These are phyloP conservation scores for Sarocladium strictum DNA, from an alignment of 2,329 filamentous ascomycete species.

Conservation along the genomic window DNA sequence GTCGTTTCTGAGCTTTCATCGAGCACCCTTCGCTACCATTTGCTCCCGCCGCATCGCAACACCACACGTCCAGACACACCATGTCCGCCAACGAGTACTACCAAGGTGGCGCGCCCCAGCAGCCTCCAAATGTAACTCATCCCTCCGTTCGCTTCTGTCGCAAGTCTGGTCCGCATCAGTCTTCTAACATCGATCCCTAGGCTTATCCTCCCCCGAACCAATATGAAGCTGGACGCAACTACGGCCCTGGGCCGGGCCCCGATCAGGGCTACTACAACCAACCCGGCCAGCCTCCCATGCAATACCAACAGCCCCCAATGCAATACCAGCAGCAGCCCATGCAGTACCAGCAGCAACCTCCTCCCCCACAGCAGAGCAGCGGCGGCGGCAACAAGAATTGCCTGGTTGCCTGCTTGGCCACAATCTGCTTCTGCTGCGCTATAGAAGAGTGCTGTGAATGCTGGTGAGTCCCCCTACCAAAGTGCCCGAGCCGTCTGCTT, in stretches of 20 bases:
- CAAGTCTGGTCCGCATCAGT: no score
- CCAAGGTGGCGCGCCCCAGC: conserved; percentile 29
- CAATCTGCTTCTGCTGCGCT: conserved; percentile 45
- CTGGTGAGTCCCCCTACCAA: conserved; percentile 33
- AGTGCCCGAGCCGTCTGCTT: not conserved
- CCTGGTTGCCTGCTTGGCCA: conserved; percentile 40
- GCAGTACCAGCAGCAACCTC: conserved; percentile 36
- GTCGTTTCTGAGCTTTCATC: no score
- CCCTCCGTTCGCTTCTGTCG: no score
- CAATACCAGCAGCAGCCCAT: conserved; percentile 23
- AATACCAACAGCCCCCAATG: no score
- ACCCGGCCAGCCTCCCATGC: no score
- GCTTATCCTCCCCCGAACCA: no score
- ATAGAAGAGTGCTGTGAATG: conserved; percentile 45
- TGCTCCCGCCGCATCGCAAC: no score
- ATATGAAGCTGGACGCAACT: no score
- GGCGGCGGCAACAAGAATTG: conserved; percentile 33
- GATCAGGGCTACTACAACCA: conserved; percentile 12
- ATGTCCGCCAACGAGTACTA: conserved; percentile 40
- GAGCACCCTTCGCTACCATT: no score
- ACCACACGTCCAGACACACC: not conserved
- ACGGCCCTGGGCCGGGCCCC: conserved; percentile 18
- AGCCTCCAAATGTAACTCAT: conserved; percentile 35
- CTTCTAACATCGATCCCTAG: no score
- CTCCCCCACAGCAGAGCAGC: conserved; percentile 22